Conservation (phyloP, 179 eudicot species). For the Drosera spatulata region DNA sequence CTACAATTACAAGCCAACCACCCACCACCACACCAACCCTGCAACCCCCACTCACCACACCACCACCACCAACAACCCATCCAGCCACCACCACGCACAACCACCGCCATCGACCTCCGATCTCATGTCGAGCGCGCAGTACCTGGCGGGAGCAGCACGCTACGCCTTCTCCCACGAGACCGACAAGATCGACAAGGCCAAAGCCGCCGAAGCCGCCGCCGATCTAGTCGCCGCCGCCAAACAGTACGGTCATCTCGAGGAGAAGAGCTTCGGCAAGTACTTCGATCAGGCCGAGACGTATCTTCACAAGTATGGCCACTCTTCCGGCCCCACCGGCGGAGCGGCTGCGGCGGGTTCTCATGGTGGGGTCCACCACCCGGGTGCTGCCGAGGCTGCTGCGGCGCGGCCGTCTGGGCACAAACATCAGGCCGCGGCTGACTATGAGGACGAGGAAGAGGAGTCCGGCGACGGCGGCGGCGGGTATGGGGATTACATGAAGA, state of each 20-base stretch:
- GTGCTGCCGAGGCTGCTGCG: too few species aligned
- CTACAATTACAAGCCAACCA: neutral
- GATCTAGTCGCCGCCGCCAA: slow-evolving; percentile 38
- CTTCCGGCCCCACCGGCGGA: slow-evolving; percentile 7
- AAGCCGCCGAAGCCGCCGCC: slow-evolving; percentile 36
- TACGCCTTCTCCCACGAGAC: slow-evolving; percentile 18
- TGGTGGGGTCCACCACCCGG: too few species aligned
- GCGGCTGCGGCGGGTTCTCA: slow-evolving; percentile 2
- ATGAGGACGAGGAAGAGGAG: neutral
- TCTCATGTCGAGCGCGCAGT: slow-evolving; percentile 36
- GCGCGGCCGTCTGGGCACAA: slow-evolving; percentile 1
- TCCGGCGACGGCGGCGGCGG: slow-evolving; percentile 10
- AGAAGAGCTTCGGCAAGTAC: slow-evolving; percentile 37
- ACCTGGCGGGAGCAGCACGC: slow-evolving; percentile 40
- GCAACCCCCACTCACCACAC: slow-evolving; percentile 1
- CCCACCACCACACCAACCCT: neutral
- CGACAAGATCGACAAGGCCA: slow-evolving; percentile 27
- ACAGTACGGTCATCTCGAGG: slow-evolving; percentile 39
- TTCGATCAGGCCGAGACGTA: slow-evolving; percentile 42
- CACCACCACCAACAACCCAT: neutral
- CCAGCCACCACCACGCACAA: neutral
- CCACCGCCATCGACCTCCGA: slow-evolving; percentile 21
- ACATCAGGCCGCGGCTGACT: neutral
- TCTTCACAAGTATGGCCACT: slow-evolving; percentile 24
- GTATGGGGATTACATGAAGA: slow-evolving; percentile 25